Conservation (phyloP, 148 eudicot genomes). For the Rhododendron ovatum region DNA sequence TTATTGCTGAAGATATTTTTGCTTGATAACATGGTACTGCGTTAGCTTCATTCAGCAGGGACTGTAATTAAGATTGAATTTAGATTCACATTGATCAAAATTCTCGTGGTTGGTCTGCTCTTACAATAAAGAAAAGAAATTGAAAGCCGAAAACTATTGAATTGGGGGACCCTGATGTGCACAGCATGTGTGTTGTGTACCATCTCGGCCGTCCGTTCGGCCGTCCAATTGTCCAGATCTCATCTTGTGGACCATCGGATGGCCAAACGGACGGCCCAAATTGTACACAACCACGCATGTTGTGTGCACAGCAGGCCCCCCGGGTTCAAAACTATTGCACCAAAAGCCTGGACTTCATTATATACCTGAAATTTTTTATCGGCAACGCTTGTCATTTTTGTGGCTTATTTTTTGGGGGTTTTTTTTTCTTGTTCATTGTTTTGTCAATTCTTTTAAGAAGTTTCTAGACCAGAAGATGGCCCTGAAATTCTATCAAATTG, state of each 20-base stretch:
- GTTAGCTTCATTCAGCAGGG: neutral
- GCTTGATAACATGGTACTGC: constrained; percentile 28
- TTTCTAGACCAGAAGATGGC: neutral
- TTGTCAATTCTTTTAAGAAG: neutral
- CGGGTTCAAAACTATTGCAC: neutral
- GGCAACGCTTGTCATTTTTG: neutral
- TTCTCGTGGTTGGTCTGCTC: neutral
- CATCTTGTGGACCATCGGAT: too few species aligned
- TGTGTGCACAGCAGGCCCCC: too few species aligned
- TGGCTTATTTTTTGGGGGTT: neutral
- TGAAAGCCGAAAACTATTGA: neutral
- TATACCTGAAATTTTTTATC: neutral
- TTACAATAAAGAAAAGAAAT: neutral
- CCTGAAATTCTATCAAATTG: neutral
- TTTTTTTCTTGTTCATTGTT: neutral
- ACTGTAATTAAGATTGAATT: neutral
- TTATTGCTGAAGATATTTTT: constrained; percentile 68
- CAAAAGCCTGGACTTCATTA: neutral
- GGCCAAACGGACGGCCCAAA: too few species aligned
- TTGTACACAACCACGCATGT: too few species aligned
- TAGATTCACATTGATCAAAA: neutral
- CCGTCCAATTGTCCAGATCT: too few species aligned
- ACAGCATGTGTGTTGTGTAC: too few species aligned
- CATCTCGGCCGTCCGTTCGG: too few species aligned
- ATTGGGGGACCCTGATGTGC: too few species aligned